phyloP scores from a whole-genome alignment of 2,329 filamentous ascomycete species.

The Calonectria fujianensis region DNA sequence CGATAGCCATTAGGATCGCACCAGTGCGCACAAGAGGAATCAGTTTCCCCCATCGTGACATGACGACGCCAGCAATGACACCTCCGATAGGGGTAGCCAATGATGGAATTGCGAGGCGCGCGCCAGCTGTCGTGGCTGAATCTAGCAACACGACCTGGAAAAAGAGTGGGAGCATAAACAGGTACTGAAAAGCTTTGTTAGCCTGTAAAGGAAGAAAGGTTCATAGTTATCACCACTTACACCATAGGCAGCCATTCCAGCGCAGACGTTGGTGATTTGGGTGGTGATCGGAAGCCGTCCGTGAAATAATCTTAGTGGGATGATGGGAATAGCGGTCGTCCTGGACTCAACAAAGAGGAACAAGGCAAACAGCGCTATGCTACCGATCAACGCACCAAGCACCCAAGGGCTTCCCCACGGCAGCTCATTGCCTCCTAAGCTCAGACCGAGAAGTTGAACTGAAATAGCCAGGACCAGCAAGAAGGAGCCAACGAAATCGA shows the following conservation, averaged over 20 bases:
- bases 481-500: conserved; percentile 75
- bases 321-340: conserved; percentile 71
- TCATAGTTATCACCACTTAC: conserved; percentile 62
- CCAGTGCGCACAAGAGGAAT: conserved; percentile 71
- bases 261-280: conserved; percentile 76
- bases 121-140: conserved; percentile 77
- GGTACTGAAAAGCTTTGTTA: conserved; percentile 65
- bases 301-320: conserved; percentile 74
- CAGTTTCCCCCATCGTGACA: conserved; percentile 73
- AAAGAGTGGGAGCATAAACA: conserved; percentile 83
- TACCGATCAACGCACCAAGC: conserved; percentile 65
- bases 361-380: conserved; percentile 63
- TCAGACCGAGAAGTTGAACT: conserved; percentile 73
- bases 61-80: conserved; percentile 74
- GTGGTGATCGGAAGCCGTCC: conserved; percentile 73
- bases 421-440: conserved; percentile 73
- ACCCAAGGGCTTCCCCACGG: conserved; percentile 72
- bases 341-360: conserved; percentile 70
- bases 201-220: not conserved
- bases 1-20: conserved; percentile 70
- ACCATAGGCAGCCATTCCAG: conserved; percentile 77
- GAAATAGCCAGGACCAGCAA: conserved; percentile 76
- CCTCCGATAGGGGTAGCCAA: conserved; percentile 75
- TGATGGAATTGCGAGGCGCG: conserved; percentile 78
- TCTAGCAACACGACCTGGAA: conserved; percentile 81